Evolutionary conservation across 2,329 filamentous ascomycete genomes (phyloP).

Genomic region (Ceratocystis huliohia): DNA sequence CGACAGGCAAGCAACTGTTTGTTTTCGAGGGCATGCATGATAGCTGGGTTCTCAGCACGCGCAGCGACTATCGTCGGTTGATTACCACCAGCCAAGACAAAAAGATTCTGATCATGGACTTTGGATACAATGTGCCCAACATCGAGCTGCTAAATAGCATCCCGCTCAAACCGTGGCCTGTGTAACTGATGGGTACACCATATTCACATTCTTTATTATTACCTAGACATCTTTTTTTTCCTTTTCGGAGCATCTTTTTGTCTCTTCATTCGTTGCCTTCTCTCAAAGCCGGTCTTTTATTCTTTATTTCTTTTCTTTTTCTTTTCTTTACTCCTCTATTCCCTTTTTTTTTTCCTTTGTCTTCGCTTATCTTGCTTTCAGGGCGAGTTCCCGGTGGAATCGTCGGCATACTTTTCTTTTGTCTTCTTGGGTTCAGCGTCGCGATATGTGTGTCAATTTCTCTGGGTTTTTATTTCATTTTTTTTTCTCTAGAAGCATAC

Average conservation of each 20-base stretch:
- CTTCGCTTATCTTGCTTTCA: constrained; percentile 5
- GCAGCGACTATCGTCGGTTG: constrained; percentile 88
- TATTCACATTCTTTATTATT: not conserved
- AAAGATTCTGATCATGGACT: constrained; percentile 86
- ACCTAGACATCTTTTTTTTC: not conserved
- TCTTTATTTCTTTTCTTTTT: constrained; percentile 4
- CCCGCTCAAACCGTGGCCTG: not conserved
- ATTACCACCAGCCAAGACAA: constrained; percentile 92
- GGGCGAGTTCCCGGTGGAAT: not conserved
- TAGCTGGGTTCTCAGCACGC: constrained; percentile 92
- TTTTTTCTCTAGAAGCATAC: not conserved
- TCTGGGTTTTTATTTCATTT: not conserved
- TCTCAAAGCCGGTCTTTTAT: not conserved
- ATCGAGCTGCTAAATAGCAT: constrained; percentile 44
- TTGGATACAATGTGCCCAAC: constrained; percentile 51
- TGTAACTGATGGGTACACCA: not conserved
- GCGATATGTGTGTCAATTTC: not conserved
- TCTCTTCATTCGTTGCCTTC: not conserved
- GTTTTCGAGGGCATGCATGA: constrained; percentile 91
- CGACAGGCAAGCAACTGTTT: constrained; percentile 62
- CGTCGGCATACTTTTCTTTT: not conserved
- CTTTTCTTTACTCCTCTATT: not conserved
- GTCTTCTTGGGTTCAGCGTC: constrained; percentile 1
- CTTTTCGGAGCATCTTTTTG: not conserved
- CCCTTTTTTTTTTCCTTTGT: constrained; percentile 6